Evolutionary conservation across 1,284 basidiomycete species (phyloP).

Genomic region (Cutaneotrichosporon cyanovorans): DNA sequence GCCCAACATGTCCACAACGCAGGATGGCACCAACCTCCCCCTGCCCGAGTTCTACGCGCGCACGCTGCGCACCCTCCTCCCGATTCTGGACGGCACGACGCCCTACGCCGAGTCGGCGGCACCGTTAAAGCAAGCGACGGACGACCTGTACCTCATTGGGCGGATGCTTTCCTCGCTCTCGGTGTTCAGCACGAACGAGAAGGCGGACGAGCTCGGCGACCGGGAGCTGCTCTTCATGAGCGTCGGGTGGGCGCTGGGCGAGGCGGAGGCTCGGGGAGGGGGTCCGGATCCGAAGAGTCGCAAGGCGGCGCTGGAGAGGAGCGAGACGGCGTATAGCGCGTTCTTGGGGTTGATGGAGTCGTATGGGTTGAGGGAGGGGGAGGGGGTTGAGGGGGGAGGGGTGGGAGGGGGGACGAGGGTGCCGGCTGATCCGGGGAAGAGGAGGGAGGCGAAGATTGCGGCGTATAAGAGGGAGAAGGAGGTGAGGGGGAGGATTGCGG

Average conservation of each 20-base stretch:
- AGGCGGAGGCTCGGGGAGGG: conserved; percentile 61
- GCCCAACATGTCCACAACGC: neutral
- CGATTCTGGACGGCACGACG: conserved; percentile 37
- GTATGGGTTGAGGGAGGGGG: conserved; percentile 47
- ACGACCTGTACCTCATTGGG: conserved; percentile 42
- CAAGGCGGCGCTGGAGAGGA: conserved; percentile 52
- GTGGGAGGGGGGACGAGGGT: conserved; percentile 47
- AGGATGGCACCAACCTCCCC: conserved; percentile 24
- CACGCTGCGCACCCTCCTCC: conserved; percentile 31
- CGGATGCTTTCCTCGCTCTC: conserved; percentile 50
- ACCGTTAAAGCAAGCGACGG: conserved; percentile 23
- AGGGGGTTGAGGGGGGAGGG: conserved; percentile 11
- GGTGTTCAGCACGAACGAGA: conserved; percentile 80
- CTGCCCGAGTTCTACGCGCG: conserved; percentile 38
- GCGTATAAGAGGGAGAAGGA: conserved; percentile 81
- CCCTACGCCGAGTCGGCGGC: conserved; percentile 27
- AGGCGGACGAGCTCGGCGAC: conserved; percentile 74
- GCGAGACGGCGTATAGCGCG: conserved; percentile 56
- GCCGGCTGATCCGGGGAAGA: conserved; percentile 58
- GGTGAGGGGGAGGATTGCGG: conserved; percentile 61
- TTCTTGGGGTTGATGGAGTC: conserved; percentile 57
- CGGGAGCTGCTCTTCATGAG: conserved; percentile 70
- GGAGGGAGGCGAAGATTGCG: conserved; percentile 76
- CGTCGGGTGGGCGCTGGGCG: conserved; percentile 63
- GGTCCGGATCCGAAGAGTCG: conserved; percentile 57